Evolutionary conservation across 306 rosid genomes (phyloP).

Genomic region (Vigna trinervia): DNA sequence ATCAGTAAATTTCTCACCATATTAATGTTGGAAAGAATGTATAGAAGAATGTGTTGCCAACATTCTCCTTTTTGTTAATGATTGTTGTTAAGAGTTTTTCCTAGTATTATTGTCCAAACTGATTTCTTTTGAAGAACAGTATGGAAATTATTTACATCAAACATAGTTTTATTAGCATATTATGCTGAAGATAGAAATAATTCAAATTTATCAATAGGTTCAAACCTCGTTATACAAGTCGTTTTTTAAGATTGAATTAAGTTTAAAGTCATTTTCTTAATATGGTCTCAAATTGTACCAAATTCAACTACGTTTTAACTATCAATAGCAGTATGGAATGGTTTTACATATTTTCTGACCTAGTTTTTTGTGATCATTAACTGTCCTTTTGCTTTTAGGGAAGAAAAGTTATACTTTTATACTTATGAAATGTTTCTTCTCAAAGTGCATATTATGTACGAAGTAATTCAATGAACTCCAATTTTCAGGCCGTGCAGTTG

Average conservation of each 20-base stretch:
- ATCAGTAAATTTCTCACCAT: neutral
- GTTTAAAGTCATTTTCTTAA: too few species aligned
- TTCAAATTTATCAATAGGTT: too few species aligned
- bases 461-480: slow-evolving; percentile 19
- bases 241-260: too few species aligned
- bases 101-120: neutral
- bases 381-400: neutral
- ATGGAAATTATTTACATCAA: neutral
- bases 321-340: neutral
- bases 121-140: slow-evolving; percentile 14
- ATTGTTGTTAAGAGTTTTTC: neutral
- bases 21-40: neutral
- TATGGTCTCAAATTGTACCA: too few species aligned
- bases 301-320: too few species aligned
- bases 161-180: neutral
- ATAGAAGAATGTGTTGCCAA: neutral
- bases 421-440: neutral
- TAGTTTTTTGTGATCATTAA: neutral
- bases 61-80: too few species aligned
- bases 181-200: neutral
- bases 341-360: neutral
- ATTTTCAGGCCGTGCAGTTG: slow-evolving; percentile 74
- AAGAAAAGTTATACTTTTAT: neutral
- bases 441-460: neutral
- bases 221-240: too few species aligned